Base-by-base conservation (phyloP, 2,329 filamentous ascomycete genomes). In the Sarocladiaceae sp. region DNA sequence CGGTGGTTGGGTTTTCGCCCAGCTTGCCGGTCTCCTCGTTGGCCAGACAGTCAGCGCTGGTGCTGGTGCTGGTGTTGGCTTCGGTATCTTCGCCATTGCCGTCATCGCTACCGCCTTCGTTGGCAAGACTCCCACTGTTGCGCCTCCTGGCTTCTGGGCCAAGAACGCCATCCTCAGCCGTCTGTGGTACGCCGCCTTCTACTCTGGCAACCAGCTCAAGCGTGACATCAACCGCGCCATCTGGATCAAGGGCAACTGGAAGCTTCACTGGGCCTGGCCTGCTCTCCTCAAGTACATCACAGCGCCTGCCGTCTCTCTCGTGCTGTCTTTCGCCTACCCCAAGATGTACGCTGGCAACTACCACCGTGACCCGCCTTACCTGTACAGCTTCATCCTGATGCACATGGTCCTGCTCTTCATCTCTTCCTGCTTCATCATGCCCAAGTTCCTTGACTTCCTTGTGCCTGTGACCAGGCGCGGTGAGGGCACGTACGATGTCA, bases 171-270 rank as follows among this genome's bases (percentile, higher is more conserved):
- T 72, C 11, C 44, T 71, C 0, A 63, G 63, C 39, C 69, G 67
- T 4, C 71, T 79, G 51, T 82, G 76, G 73, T 80, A 73, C 50
- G 57, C 78, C 31, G 62, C 64, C 0, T 78, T 78, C 52, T 81
- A 80, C 61, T 79, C 77, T 2, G 75, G 75, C 48, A 76, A 78
- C 57, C 77, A 79, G 65, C 63, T 80, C 15, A 69, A 72, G 18
- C 71, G 68, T 7, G 77, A 80, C 54, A 70, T 80, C 4, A 80
- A 80, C 55, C 52, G 67, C 4, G 70, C 76, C 7, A 70, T 80
- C 26, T 72, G 71, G 0, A 64, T 63, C 2, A 69, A 71, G 11
- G 71, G 71, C 7, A 80, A 80, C 56, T 80, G 76, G 78, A 70
- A 62, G 4, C 77, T 80, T 3, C 77, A 76, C 3, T 54, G 23